Conservation (phyloP, 2,329 filamentous ascomycete species). For the Pyrenochaeta sp. region DNA sequence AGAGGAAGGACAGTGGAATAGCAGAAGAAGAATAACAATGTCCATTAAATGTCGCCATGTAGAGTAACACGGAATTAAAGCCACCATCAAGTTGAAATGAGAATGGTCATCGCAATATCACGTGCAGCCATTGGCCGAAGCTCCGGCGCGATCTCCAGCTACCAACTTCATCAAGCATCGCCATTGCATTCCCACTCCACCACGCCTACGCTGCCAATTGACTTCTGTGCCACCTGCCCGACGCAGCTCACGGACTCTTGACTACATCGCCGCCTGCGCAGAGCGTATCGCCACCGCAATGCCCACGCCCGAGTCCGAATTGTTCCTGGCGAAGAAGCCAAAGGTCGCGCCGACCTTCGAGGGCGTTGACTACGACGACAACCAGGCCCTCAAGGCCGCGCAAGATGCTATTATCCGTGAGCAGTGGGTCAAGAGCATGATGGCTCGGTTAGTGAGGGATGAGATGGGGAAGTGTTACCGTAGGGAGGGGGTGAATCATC, state of each 20-base stretch:
- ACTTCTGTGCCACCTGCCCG: neutral
- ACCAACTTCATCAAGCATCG: neutral
- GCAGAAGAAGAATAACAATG: neutral
- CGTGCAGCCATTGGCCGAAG: conserved; percentile 3
- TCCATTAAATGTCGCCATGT: neutral
- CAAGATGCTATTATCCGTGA: conserved; percentile 84
- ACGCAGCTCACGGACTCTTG: neutral
- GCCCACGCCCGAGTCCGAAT: conserved; percentile 83
- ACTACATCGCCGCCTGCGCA: conserved; percentile 1
- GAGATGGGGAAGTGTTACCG: conserved; percentile 88
- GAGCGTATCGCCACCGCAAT: conserved; percentile 57
- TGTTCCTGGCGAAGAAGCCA: conserved; percentile 85
- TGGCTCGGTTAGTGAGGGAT: conserved; percentile 81
- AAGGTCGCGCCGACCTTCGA: conserved; percentile 83
- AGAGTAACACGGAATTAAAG: too few species aligned
- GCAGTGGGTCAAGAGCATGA: conserved; percentile 91
- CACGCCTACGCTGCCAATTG: neutral
- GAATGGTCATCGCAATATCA: neutral
- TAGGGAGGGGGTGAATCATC: conserved; percentile 83
- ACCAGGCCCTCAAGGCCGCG: conserved; percentile 79
- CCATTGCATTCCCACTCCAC: neutral
- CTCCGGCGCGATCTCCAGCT: conserved; percentile 2
- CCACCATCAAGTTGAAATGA: too few species aligned
- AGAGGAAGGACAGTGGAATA: conserved; percentile 1
- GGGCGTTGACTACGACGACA: conserved; percentile 87